phyloP scores from a whole-genome alignment of 2,329 filamentous ascomycete species.

The Shiraia bambusicola region DNA sequence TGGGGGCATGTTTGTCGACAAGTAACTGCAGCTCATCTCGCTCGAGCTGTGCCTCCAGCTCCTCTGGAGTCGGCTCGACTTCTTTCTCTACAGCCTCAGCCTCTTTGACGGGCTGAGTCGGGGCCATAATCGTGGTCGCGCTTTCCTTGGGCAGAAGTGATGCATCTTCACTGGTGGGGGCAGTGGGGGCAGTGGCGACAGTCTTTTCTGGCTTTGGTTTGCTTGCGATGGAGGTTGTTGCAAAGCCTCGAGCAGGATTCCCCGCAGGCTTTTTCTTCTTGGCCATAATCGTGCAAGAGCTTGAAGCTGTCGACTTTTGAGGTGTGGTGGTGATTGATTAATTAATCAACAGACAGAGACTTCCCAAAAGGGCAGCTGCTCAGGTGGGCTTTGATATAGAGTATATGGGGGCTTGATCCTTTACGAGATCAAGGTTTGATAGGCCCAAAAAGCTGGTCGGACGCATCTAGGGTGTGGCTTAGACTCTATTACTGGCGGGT shows the following conservation, averaged over 20 bases:
- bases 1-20: constrained; percentile 79
- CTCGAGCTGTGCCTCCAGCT: constrained; percentile 86
- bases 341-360: constrained; percentile 8
- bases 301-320: background rate
- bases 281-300: constrained; percentile 58
- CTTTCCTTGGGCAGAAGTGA: constrained; percentile 17
- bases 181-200: constrained; percentile 17
- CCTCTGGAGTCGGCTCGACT: constrained; percentile 69
- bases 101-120: constrained; percentile 4
- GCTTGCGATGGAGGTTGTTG: constrained; percentile 88
- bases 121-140: constrained; percentile 7
- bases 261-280: constrained; percentile 90
- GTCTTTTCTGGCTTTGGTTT: constrained; percentile 61
- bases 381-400: constrained; percentile 35
- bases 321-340: no score
- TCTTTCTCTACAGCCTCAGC: constrained; percentile 29
- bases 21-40: constrained; percentile 85
- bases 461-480: constrained; percentile 37
- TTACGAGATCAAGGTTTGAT: constrained; percentile 38
- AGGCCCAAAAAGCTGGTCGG: constrained; percentile 22
- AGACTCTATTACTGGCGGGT: constrained; percentile 5
- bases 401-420: constrained; percentile 40
- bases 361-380: constrained; percentile 16
- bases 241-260: constrained; percentile 89
- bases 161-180: constrained; percentile 9